Evolutionary conservation across 2,329 filamentous ascomycete genomes (phyloP), one percentile per base, ranked within the genome.

Genomic region (Aspergillus nomiae): DNA sequence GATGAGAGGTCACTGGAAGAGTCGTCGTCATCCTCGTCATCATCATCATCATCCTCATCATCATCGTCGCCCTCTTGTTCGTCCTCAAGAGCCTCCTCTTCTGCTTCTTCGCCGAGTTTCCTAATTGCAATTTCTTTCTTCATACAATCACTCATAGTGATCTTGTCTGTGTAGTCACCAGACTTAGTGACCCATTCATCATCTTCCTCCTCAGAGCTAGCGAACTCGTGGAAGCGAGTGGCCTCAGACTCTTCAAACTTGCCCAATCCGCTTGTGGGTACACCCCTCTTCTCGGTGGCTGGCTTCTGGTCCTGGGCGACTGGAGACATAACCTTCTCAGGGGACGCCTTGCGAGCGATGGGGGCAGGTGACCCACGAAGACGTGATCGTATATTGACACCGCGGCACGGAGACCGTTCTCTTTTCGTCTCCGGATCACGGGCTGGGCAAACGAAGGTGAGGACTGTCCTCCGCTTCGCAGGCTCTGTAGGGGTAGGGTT

Each of bases 111-210:
- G 55, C 89, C 94, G 30, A 98, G 81, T 65, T 91, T 89, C 56
- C 94, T 90, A 66, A 99, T 95, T 34, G 88, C 88, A 65, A 92
- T 93, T 79, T 99, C 95, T 78, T 96, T 96, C 75, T 88, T 86
- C 68, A 99, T 84, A 5, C 94, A 96, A 74, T 98, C 95, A 69
- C 90, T 89, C 67, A 99, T 89, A 4, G 94, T 98, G 45, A 99
- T 84, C 72, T 92, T 92, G 56, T 85, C 85, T 61, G 85, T 84
- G 67, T 88, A 83, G 36, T 86, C 85, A 9, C 85, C 83, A 38
- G 86, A 83, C 71, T 92, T 90, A 61, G 90, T 88, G 34, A 96
- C 92, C 95, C 95, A 99, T 71, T 97, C 94, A 62, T 97, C 94
- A 65, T 95, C 91, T 63, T 92, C 88, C 46, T 90, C 84, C 62